Base-by-base conservation (phyloP, 805 yeast species). In the Pichia scutulata region DNA sequence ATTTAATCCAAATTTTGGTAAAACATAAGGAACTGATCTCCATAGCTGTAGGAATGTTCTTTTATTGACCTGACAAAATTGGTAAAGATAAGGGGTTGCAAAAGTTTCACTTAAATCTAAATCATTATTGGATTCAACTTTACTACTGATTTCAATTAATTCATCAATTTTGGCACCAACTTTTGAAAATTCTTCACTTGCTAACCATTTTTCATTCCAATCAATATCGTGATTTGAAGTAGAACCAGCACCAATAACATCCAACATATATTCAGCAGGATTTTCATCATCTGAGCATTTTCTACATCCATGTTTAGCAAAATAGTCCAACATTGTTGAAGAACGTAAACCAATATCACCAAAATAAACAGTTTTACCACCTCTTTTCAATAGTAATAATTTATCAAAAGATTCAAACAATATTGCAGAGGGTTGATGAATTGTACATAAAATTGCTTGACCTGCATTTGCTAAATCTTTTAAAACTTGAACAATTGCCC, bases 201-300 rank as follows among this genome's bases (percentile, higher is more conserved):
- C 66, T 8, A 55, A 55, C 93, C 93, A 86, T 13, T 77, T 70
- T 12, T 81, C 78, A 63, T 72, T 70, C 82, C 86, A 86, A 64
- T 86, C 82, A 46, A 74, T 75, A 28, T 66, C 60, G 18, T 75
- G 77, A 48, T 69, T 60, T 3, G 88, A 83, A 26, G 88, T 83
- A 3, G 92, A 89, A 62, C 88, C 90, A 33, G 92, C 90, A 53
- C 92, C 92, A 64, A 86, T 82, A 51, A 80, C 80, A 54, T 82
- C 82, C 57, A 84, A 68, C 67, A 84, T 81, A 70, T 83, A 84
- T 65, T 84, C 90, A 33, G 89, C 89, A 23, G 90, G 89, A 56
- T 84, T 84, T 49, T 81, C 89, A 37, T 70, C 66, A 13, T 65
- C 65, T 33, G 70, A 73, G 70, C 93, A 86, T 48, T 75, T 73